Evolutionary conservation across 257 asterid genomes (phyloP).

Genomic region (Eustoma russellianum): DNA sequence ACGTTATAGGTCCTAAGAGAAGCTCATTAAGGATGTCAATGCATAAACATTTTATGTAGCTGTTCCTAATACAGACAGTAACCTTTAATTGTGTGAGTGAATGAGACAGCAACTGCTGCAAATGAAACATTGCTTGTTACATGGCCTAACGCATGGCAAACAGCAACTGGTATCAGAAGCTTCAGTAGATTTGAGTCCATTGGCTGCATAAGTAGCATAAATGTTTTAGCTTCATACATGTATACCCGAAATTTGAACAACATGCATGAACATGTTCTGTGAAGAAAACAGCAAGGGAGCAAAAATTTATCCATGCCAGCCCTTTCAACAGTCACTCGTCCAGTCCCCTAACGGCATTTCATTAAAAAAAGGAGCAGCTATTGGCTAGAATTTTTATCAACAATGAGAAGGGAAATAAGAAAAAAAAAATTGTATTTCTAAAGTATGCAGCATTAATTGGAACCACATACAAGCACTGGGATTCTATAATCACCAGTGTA

Average conservation of each 20-base stretch:
- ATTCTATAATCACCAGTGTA: too few species aligned
- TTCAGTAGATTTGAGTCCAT: slow-evolving; percentile 61
- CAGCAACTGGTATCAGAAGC: slow-evolving; percentile 80
- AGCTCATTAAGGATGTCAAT: neutral
- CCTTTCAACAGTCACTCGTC: too few species aligned
- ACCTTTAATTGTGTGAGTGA: slow-evolving; percentile 96
- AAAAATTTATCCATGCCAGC: too few species aligned
- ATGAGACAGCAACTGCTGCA: slow-evolving; percentile 90
- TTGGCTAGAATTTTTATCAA: too few species aligned
- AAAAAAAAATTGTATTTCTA: too few species aligned
- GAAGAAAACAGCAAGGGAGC: too few species aligned
- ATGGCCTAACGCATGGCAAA: slow-evolving; percentile 83
- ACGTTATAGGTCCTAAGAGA: slow-evolving; percentile 2
- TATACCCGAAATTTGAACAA: neutral
- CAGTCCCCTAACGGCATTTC: too few species aligned
- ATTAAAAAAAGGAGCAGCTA: too few species aligned
- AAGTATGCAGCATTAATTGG: too few species aligned
- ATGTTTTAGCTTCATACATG: neutral
- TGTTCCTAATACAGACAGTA: neutral
- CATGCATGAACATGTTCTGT: neutral
- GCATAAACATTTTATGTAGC: neutral
- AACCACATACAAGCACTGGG: too few species aligned
- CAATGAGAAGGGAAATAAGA: too few species aligned
- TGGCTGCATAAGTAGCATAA: slow-evolving; percentile 40
- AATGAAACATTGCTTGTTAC: slow-evolving; percentile 76